phyloP scores from a whole-genome alignment of 805 yeast species.

The Kluyveromyces aestuarii region DNA sequence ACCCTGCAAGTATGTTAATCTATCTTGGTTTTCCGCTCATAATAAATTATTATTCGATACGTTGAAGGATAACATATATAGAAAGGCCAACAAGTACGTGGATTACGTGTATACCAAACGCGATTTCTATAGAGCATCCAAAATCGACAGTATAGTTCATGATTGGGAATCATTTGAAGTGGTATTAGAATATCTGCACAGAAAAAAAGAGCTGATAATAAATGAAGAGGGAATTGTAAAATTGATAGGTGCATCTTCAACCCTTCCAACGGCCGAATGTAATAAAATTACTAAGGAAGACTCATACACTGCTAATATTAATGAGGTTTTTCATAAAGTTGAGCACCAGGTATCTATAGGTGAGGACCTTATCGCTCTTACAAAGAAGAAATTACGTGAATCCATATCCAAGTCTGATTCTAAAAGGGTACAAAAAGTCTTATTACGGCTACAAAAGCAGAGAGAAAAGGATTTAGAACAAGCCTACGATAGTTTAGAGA shows the following conservation, averaged over 20 bases:
- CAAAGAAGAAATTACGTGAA: slow-evolving; percentile 9
- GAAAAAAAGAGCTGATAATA: slow-evolving; percentile 10
- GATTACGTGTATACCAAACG: slow-evolving; percentile 15
- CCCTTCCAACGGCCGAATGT: slow-evolving; percentile 10
- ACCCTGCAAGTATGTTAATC: slow-evolving; percentile 10
- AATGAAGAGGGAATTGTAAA: slow-evolving; percentile 13
- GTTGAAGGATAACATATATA: slow-evolving; percentile 11
- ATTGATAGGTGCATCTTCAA: slow-evolving; percentile 8
- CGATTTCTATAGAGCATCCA: slow-evolving; percentile 12
- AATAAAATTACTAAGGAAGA: slow-evolving; percentile 27
- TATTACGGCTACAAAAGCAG: slow-evolving; percentile 29
- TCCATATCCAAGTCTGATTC: slow-evolving; percentile 17
- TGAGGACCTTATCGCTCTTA: slow-evolving; percentile 14
- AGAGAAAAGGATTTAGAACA: slow-evolving; percentile 28
- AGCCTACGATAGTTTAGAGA: slow-evolving; percentile 27
- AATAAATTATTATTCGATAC: slow-evolving; percentile 5
- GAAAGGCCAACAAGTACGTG: slow-evolving; percentile 12
- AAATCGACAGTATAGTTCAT: slow-evolving; percentile 4
- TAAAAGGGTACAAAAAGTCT: slow-evolving; percentile 23
- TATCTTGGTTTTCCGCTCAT: slow-evolving; percentile 7
- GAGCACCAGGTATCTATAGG: slow-evolving; percentile 14
- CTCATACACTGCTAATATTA: slow-evolving; percentile 26
- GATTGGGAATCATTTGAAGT: slow-evolving; percentile 10
- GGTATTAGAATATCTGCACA: slow-evolving; percentile 13
- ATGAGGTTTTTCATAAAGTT: slow-evolving; percentile 15